These are phyloP conservation scores for Arbutus unedo DNA, from an alignment of 148 eudicot species.

Conservation along the genomic window DNA sequence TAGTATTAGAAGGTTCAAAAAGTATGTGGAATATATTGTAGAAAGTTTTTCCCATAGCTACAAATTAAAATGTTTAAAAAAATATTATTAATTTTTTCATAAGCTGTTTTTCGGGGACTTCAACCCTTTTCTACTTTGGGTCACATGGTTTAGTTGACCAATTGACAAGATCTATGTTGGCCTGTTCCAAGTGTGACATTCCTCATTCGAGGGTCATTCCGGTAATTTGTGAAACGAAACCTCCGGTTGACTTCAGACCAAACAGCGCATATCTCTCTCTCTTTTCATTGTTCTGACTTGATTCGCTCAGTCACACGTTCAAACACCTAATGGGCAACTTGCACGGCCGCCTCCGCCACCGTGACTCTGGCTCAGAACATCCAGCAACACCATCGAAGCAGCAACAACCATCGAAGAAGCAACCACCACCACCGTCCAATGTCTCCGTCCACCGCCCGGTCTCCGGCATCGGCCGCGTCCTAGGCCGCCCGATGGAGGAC, in stretches of 20 bases:
- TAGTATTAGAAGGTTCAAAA: too few relatives aligned
- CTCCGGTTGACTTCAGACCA: background rate
- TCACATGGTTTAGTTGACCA: background rate
- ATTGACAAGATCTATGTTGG: background rate
- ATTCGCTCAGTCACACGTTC: background rate
- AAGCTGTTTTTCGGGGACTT: too few relatives aligned
- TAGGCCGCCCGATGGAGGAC: slow-evolving; percentile 80
- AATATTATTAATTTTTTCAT: too few relatives aligned
- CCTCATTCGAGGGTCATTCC: background rate
- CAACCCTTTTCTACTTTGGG: background rate
- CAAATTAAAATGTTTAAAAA: too few relatives aligned
- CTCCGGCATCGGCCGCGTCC: slow-evolving; percentile 66
- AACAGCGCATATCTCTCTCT: background rate
- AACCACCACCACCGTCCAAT: slow-evolving; percentile 3
- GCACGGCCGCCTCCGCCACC: slow-evolving; percentile 5
- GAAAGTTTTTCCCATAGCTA: too few relatives aligned
- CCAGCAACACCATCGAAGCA: background rate
- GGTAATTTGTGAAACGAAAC: background rate
- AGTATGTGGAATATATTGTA: too few relatives aligned
- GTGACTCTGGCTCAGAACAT: background rate
- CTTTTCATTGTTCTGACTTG: background rate
- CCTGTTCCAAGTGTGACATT: background rate
- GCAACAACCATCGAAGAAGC: slow-evolving; percentile 13
- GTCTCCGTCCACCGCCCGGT: slow-evolving; percentile 23
- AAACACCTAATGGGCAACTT: slow-evolving; percentile 5